phyloP scores from a whole-genome alignment of 345 rosid species.

The Viola odorata region DNA sequence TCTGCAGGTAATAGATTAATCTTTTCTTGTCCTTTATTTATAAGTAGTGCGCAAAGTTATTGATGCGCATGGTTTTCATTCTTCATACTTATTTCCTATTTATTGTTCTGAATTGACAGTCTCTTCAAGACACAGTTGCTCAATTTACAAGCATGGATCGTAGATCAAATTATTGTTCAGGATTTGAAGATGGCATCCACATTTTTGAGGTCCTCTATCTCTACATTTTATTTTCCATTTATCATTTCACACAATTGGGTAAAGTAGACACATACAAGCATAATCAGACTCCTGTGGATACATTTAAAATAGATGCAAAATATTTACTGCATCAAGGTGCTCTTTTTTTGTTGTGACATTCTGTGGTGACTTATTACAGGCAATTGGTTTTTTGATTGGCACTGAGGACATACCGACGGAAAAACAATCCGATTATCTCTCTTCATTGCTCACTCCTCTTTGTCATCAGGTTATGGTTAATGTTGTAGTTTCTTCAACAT shows the following conservation, averaged over 20 bases:
- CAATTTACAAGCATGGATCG: conserved; percentile 50
- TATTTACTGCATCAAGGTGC: neutral
- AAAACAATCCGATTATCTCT: conserved; percentile 85
- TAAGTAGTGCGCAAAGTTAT: neutral
- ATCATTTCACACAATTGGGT: neutral
- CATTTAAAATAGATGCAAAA: neutral
- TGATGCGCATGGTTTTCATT: neutral
- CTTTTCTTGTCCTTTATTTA: conserved; percentile 1
- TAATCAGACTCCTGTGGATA: neutral
- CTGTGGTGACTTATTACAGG: conserved; percentile 34
- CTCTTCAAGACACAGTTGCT: conserved; percentile 73
- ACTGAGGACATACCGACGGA: conserved; percentile 77
- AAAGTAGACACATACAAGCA: neutral
- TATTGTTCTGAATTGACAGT: conserved; percentile 37
- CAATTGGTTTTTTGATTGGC: conserved; percentile 88
- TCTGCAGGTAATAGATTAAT: conserved; percentile 53
- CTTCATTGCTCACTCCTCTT: conserved; percentile 81
- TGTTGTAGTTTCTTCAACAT: neutral
- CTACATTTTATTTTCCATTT: neutral
- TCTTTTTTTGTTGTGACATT: conserved; percentile 4
- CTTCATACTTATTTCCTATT: conserved; percentile 10
- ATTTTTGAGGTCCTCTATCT: conserved; percentile 70
- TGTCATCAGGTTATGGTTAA: conserved; percentile 69
- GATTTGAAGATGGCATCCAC: conserved; percentile 80
- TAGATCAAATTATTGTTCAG: conserved; percentile 43